Conservation (phyloP, 2,329 filamentous ascomycete genomes). For the Cercospora sp. region DNA sequence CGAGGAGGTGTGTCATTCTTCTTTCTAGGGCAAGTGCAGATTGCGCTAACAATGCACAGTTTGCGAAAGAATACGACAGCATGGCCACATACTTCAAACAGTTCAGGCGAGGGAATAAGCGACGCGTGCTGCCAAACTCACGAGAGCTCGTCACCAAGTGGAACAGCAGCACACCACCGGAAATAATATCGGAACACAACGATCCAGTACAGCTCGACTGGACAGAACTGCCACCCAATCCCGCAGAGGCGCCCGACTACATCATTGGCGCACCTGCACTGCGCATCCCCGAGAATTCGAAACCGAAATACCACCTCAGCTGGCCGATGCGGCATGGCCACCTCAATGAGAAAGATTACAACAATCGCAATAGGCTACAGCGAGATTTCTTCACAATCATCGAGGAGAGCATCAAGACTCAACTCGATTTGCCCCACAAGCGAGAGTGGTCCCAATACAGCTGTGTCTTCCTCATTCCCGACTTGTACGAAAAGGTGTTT, state of each 20-base stretch:
- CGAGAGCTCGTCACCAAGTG: constrained; percentile 94
- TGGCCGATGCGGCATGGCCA: constrained; percentile 87
- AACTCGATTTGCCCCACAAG: constrained; percentile 74
- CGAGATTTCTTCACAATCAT: constrained; percentile 85
- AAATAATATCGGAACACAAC: constrained; percentile 90
- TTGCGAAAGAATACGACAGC: constrained; percentile 67
- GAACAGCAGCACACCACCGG: constrained; percentile 79
- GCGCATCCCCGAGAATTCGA: constrained; percentile 84
- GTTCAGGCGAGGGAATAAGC: constrained; percentile 90
- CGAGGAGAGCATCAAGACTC: constrained; percentile 81
- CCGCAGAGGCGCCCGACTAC: constrained; percentile 66
- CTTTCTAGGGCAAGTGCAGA: no score
- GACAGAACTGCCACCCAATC: constrained; percentile 72
- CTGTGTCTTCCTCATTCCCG: constrained; percentile 95
- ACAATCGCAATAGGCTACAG: constrained; percentile 73
- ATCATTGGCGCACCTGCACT: constrained; percentile 81
- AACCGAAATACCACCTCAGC: constrained; percentile 85
- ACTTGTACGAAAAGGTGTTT: constrained; percentile 92
- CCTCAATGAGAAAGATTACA: constrained; percentile 88
- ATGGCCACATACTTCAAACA: constrained; percentile 85
- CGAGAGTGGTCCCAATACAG: constrained; percentile 87
- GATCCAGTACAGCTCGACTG: constrained; percentile 92
- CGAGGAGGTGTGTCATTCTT: constrained; percentile 63
- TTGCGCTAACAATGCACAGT: constrained; percentile 42
- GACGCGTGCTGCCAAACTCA: constrained; percentile 93